Base-by-base conservation (phyloP, 192 early-diverging fungal species). In the Geranomyces michiganensis region DNA sequence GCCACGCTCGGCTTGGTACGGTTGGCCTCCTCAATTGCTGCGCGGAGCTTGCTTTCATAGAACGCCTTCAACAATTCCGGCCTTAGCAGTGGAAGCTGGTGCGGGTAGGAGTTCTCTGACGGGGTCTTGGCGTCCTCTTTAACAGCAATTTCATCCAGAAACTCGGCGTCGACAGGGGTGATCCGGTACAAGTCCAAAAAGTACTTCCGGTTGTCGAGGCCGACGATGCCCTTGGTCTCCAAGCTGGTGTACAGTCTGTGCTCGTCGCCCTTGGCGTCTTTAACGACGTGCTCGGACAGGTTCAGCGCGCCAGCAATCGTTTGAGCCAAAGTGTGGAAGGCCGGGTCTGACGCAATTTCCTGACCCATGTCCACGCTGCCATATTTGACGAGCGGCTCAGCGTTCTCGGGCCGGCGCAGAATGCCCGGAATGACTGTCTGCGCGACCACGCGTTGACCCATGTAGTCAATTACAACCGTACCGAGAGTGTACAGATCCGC, bases 351-450 rank as follows among this genome's bases (percentile, higher is more conserved):
- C 21, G 55, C 41, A 49, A 99, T 85, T 19, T 83, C 85, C 44
- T 83, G 85, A 17, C 96, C 94, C 64, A 87, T 88, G 65, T 99
- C 96, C 44, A 94, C 88, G 46, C 88, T 91, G 10, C 96, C 97
- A 72, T 98, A 98, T n/a, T 92, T 85, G 71, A 98, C 77, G 14
- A 72, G 88, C 10, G 90, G 85, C 1, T 84, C 87, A 21, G 89
- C 89, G 33, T 90, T 89, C 67, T 89, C 89, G 48, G 85, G 84
- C 67, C 69, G 67, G 21, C 72, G 76, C 13, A 89, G 63, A 56
- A 90, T 85, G 58, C 94, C 94, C 29, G 96, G 96, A 17, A 97
- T 92, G 48, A 99, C 90, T 26, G 89, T 91, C 85, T 99, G 97
- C 2, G 93, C 96, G 22, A 99, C 90, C 17, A 97, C 84, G 44